A percentile compares a stretch with the other conserved stretches of the same genome.
Conservation (phyloP, 202 grass and related monocot species). For the Dendrocalamus latiflorus region DNA sequence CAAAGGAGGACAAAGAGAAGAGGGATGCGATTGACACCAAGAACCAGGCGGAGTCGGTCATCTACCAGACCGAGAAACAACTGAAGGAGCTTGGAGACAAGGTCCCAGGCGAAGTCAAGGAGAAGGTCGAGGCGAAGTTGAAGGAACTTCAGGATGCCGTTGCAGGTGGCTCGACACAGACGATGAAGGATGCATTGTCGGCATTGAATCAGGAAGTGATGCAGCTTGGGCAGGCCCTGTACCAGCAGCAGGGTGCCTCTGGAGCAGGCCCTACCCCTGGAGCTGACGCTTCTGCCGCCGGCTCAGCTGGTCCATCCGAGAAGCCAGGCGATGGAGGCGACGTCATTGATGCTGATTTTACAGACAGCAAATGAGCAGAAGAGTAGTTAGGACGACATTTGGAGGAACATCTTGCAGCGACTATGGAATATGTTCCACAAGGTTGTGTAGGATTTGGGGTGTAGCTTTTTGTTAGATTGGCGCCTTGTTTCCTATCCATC, state of each 20-base stretch:
- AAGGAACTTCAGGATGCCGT: slow-evolving; percentile 47
- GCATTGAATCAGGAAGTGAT: slow-evolving; percentile 66
- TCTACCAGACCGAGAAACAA: slow-evolving; percentile 68
- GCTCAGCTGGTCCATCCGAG: slow-evolving; percentile 30
- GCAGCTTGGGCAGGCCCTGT: slow-evolving; percentile 56
- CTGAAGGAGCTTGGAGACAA: slow-evolving; percentile 62
- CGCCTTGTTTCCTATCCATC: not conserved
- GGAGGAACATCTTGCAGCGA: not conserved
- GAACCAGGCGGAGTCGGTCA: slow-evolving; percentile 61
- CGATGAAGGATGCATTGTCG: slow-evolving; percentile 42
- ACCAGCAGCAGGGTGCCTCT: slow-evolving; percentile 41
- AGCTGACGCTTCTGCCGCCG: slow-evolving; percentile 23
- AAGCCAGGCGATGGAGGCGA: slow-evolving; percentile 44
- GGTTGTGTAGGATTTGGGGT: slow-evolving; percentile 20
- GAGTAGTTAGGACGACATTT: not conserved
- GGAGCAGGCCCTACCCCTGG: slow-evolving; percentile 37
- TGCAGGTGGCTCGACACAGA: slow-evolving; percentile 43
- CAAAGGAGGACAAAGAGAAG: slow-evolving; percentile 63
- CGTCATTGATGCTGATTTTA: slow-evolving; percentile 67
- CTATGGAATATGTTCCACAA: not conserved
- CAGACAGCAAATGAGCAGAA: slow-evolving; percentile 40
- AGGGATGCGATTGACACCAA: slow-evolving; percentile 61
- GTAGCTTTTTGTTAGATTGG: slow-evolving; percentile 19
- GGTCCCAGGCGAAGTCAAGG: slow-evolving; percentile 47
- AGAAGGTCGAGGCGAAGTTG: slow-evolving; percentile 43